These are phyloP conservation scores for Heracleum sosnowskyi DNA, from an alignment of 129 eudicot genomes.

Conservation along the genomic window DNA sequence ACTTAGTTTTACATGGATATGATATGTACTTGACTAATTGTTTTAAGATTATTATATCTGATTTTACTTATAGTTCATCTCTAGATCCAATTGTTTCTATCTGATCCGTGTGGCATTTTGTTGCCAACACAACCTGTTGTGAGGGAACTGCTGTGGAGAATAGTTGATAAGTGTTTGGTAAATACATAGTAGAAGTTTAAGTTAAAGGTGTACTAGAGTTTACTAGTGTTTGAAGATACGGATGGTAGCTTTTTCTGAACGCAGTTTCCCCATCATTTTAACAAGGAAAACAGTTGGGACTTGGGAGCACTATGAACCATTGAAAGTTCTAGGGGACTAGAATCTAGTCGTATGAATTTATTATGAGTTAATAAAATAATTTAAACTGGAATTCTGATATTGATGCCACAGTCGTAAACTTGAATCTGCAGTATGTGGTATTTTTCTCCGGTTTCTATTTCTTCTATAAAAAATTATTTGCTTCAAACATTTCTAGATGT, in stretches of 20 bases:
- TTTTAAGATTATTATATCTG: background rate
- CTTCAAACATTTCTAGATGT: background rate
- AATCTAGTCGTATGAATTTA: background rate
- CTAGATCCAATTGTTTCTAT: background rate
- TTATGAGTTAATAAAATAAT: background rate
- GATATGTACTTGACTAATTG: background rate
- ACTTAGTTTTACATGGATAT: too few relatives aligned
- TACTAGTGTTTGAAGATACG: too few relatives aligned
- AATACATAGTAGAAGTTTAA: too few relatives aligned
- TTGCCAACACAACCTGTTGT: too few relatives aligned
- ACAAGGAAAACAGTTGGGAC: background rate
- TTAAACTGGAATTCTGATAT: background rate
- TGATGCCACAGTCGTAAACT: background rate
- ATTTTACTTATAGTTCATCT: background rate
- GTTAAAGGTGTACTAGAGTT: too few relatives aligned
- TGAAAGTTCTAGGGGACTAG: background rate
- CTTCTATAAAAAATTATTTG: background rate
- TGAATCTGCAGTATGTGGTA: background rate
- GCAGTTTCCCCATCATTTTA: too few relatives aligned
- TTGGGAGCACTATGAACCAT: background rate
- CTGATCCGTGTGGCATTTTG: too few relatives aligned
- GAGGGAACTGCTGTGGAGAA: too few relatives aligned
- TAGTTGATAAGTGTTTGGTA: background rate
- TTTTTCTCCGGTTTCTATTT: background rate
- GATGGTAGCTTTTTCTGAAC: too few relatives aligned